Conservation (phyloP, 202 grass and related monocot genomes). For the Zizania palustris region DNA sequence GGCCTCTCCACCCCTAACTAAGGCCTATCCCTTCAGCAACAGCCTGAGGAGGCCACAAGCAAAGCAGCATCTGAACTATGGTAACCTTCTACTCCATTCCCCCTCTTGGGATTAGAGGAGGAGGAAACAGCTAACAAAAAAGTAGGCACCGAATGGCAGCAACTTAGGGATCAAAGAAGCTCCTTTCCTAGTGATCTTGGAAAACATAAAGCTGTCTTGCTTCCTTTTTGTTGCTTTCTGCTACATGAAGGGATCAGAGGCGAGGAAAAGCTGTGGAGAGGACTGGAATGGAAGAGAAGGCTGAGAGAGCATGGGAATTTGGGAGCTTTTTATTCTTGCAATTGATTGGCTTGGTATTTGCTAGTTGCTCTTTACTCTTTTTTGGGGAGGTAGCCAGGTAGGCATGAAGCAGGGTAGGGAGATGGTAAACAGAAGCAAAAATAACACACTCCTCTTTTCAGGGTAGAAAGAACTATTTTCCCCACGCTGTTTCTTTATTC, state of each 20-base stretch:
- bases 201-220: conserved; percentile 24
- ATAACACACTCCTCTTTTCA: not conserved
- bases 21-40: conserved; percentile 22
- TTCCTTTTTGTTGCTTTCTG: conserved; percentile 38
- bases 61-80: conserved; percentile 38
- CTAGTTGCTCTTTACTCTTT: conserved; percentile 3
- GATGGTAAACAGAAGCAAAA: not conserved
- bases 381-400: conserved; percentile 27
- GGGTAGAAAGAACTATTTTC: not conserved
- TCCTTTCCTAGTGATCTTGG: conserved; percentile 38
- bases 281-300: not conserved
- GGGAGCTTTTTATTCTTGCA: not conserved
- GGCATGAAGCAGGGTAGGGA: not conserved
- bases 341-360: conserved; percentile 17
- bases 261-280: not conserved
- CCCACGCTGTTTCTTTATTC: not conserved
- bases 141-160: conserved; percentile 38
- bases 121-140: conserved; percentile 21
- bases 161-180: conserved; percentile 42
- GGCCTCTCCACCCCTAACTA: conserved; percentile 42
- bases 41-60: conserved; percentile 25
- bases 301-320: conserved; percentile 12
- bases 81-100: conserved; percentile 26
- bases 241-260: conserved; percentile 9
- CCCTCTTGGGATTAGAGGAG: conserved; percentile 45